Conservation (phyloP, 768 basidiomycete species). For the Saitozyma sp. region DNA sequence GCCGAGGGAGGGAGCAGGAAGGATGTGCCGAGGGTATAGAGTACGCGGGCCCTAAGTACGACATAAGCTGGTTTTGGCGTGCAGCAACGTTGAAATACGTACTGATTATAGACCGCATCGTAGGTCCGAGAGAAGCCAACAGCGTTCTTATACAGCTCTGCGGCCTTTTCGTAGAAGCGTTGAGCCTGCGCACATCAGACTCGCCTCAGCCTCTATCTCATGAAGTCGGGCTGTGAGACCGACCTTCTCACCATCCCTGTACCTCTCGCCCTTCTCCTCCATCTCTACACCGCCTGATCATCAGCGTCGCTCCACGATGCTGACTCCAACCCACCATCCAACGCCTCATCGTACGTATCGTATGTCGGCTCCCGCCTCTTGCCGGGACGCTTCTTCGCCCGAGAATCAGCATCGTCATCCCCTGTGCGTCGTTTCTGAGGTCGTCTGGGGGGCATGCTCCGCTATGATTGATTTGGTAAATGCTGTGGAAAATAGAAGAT, state of each 20-base stretch:
- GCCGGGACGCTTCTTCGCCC: conserved; percentile 23
- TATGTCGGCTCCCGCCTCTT: conserved; percentile 44
- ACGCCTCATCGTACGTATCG: conserved; percentile 51
- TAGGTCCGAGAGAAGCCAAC: conserved; percentile 41
- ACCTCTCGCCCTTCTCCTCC: conserved; percentile 53
- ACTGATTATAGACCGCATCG: conserved; percentile 43
- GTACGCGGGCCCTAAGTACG: conserved; percentile 38
- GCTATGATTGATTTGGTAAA: too few species aligned
- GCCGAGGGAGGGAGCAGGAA: conserved; percentile 45
- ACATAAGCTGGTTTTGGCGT: background rate
- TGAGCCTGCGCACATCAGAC: conserved; percentile 30
- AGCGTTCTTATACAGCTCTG: conserved; percentile 46
- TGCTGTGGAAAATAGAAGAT: too few species aligned
- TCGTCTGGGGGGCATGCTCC: conserved; percentile 15
- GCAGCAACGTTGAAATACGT: background rate
- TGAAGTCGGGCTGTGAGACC: background rate
- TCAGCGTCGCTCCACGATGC: background rate
- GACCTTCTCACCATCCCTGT: conserved; percentile 50
- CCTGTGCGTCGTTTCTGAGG: conserved; percentile 27
- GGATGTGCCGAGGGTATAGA: conserved; percentile 42
- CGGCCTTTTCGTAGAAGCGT: conserved; percentile 46
- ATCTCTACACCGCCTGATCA: conserved; percentile 47
- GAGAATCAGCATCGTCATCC: conserved; percentile 22
- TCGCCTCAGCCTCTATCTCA: too few species aligned
- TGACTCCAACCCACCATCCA: conserved; percentile 39